Percentiles rank a stretch among this genome's conserved stretches.
These are phyloP conservation scores for Azolla pinnata DNA, from an alignment of 75 land plant genomes.

Conservation along the genomic window DNA sequence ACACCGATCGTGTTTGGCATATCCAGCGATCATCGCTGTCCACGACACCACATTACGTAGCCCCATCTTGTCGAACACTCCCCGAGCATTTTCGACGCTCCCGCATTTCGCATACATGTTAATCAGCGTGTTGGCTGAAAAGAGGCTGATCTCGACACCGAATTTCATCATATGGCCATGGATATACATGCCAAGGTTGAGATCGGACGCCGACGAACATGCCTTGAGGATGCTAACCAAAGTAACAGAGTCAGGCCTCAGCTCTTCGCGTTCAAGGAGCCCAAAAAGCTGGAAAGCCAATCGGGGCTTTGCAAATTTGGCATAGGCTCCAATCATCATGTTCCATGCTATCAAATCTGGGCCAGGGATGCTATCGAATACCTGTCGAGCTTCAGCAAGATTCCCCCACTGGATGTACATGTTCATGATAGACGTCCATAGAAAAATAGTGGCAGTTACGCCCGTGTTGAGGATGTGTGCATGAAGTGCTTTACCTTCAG, in stretches of 20 bases:
- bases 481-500: slow-evolving; percentile 37
- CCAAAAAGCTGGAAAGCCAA: not conserved
- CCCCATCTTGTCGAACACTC: slow-evolving; percentile 33
- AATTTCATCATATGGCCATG: slow-evolving; percentile 22
- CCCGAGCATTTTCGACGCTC: slow-evolving; percentile 42
- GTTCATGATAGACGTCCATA: slow-evolving; percentile 30
- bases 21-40: slow-evolving; percentile 69
- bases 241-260: slow-evolving; percentile 33
- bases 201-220: slow-evolving; percentile 31
- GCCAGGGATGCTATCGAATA: slow-evolving; percentile 46
- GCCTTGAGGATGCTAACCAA: slow-evolving; percentile 37
- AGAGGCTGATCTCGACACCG: slow-evolving; percentile 24
- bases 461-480: slow-evolving; percentile 28
- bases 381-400: slow-evolving; percentile 26
- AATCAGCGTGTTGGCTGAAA: slow-evolving; percentile 32
- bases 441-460: slow-evolving; percentile 19
- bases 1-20: slow-evolving; percentile 40
- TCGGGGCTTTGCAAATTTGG: slow-evolving; percentile 1
- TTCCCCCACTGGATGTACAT: slow-evolving; percentile 20
- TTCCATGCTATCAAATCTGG: slow-evolving; percentile 47
- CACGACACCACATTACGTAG: slow-evolving; percentile 34
- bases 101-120: slow-evolving; percentile 55
- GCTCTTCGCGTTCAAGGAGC: not conserved
- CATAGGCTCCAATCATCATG: slow-evolving; percentile 40
- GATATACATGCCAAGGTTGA: slow-evolving; percentile 35